A percentile compares a stretch with the other conserved stretches of the same genome.
These are phyloP conservation scores for Metarhizium brunneum DNA, from an alignment of 2,329 filamentous ascomycete genomes.

Conservation along the genomic window DNA sequence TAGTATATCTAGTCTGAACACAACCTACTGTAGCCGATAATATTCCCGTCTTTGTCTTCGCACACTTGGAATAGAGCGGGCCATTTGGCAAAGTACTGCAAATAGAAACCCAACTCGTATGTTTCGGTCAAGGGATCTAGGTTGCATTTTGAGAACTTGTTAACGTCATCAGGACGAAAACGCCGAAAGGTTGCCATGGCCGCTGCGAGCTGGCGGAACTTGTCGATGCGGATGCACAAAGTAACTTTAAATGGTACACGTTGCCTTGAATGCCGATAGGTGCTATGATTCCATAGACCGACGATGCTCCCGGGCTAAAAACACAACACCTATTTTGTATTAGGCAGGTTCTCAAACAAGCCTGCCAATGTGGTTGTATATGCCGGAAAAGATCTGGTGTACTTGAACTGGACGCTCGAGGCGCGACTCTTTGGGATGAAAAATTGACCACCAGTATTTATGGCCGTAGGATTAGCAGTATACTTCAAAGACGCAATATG, in stretches of 20 bases:
- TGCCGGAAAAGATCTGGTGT: not conserved
- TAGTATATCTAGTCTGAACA: constrained; percentile 2
- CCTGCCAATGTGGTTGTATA: not conserved
- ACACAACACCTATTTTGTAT: not conserved
- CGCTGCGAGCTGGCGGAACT: not conserved
- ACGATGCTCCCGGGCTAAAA: too few relatives aligned
- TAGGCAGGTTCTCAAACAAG: not conserved
- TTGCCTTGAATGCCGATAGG: too few relatives aligned
- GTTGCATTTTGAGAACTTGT: constrained; percentile 89
- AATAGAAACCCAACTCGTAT: constrained; percentile 90
- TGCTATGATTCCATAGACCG: too few relatives aligned
- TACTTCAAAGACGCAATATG: too few relatives aligned
- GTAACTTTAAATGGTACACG: not conserved
- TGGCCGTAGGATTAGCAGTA: too few relatives aligned
- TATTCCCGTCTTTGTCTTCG: constrained; percentile 75
- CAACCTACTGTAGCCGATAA: constrained; percentile 81
- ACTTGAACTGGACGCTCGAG: not conserved
- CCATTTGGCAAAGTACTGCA: constrained; percentile 94
- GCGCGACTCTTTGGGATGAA: not conserved
- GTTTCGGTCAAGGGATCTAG: constrained; percentile 96
- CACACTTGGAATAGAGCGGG: constrained; percentile 89
- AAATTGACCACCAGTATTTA: too few relatives aligned
- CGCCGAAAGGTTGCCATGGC: constrained; percentile 75
- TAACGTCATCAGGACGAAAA: constrained; percentile 75
- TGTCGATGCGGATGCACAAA: not conserved